Evolutionary conservation across 306 rosid genomes (phyloP).

Genomic region (Cucumis sativus): DNA sequence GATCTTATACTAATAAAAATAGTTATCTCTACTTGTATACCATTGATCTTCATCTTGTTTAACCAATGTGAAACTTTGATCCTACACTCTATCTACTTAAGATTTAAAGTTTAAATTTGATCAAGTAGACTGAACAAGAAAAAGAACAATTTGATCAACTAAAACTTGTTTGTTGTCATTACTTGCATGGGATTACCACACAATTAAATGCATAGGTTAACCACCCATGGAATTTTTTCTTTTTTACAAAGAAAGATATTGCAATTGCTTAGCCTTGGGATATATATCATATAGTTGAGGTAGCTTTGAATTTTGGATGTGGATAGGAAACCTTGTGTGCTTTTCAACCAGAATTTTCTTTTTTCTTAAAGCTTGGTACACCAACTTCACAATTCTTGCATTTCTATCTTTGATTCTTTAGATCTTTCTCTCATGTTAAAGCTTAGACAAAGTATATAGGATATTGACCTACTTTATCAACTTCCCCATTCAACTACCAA

Average conservation of each 20-base stretch:
- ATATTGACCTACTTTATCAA: slow-evolving; percentile 12
- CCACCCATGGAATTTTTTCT: neutral
- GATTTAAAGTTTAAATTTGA: neutral
- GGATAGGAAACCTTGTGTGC: neutral
- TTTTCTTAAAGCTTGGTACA: slow-evolving; percentile 5
- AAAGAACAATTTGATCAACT: neutral
- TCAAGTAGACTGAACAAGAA: neutral
- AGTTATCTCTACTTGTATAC: too few relatives aligned
- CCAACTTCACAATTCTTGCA: neutral
- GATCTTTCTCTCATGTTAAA: neutral
- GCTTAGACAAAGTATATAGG: neutral
- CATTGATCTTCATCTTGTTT: too few relatives aligned
- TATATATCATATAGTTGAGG: neutral
- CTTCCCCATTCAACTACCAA: slow-evolving; percentile 12
- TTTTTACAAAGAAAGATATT: neutral
- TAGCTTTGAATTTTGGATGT: slow-evolving; percentile 3
- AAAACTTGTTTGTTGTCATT: neutral
- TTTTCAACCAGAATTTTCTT: neutral
- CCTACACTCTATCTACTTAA: neutral
- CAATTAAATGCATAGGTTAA: neutral
- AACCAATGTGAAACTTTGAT: too few relatives aligned
- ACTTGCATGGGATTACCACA: neutral
- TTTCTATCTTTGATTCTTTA: neutral
- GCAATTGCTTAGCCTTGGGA: neutral
- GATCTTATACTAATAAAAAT: too few relatives aligned